These are phyloP conservation scores for Raphanus sativus DNA, from an alignment of 345 rosid species.

Conservation along the genomic window DNA sequence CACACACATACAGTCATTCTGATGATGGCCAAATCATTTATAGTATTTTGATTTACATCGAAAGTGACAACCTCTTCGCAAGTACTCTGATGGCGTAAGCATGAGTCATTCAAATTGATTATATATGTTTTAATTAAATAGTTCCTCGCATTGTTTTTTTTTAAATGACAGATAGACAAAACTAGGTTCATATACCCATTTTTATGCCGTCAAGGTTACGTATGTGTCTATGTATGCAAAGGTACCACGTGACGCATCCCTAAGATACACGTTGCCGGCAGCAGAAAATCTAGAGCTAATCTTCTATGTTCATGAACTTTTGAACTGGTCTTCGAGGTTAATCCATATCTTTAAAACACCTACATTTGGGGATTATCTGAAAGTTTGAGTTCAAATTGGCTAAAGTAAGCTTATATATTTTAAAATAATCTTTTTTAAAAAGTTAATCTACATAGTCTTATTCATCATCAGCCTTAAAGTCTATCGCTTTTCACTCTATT, in stretches of 20 bases:
- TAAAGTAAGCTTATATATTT: background rate
- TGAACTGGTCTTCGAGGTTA: constrained; percentile 28
- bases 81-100: constrained; percentile 22
- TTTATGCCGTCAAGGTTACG: constrained; percentile 32
- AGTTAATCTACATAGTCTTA: constrained; percentile 4
- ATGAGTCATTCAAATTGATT: constrained; percentile 12
- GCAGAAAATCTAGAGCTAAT: constrained; percentile 13
- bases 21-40: constrained; percentile 34
- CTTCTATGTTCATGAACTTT: constrained; percentile 11
- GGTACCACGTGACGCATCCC: constrained; percentile 24
- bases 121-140: background rate
- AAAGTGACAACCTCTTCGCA: constrained; percentile 10
- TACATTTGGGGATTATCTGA: constrained; percentile 6
- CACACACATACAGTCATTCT: constrained; percentile 5
- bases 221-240: constrained; percentile 37
- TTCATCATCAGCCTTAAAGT: constrained; percentile 13
- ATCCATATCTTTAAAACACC: background rate
- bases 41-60: constrained; percentile 1
- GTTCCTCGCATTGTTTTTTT: background rate
- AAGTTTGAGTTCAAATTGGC: background rate
- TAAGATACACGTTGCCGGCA: constrained; percentile 7
- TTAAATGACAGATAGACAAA: background rate
- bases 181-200: background rate
- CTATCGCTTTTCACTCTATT: constrained; percentile 3
- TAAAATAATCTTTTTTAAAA: background rate